Base-by-base conservation (phyloP, 108 stramenopile genomes). In the Skeletonema marinoi region DNA sequence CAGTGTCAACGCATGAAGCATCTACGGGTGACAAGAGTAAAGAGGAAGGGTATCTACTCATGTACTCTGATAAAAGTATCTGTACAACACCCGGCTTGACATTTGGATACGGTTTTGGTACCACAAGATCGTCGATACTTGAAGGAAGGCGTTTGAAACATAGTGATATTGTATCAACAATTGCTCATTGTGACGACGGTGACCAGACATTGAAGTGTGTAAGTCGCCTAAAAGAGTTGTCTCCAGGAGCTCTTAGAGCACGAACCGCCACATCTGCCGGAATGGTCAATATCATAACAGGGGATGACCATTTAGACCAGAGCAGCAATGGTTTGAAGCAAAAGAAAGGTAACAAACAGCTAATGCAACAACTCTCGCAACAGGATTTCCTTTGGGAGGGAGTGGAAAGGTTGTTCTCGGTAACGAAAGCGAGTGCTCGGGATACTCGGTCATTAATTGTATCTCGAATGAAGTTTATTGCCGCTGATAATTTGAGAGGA, bases 201-300 rank as follows among this genome's bases (percentile, higher is more conserved):
- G 51, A 33, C 32, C 29, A 48, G 11, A 54, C 69, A 39, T 30
- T 66, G 6, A 61, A 65, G 1, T 89, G 88, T 62, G 32, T 87
- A 29, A 71, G 61, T 35, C 68, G 66, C 5, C 42, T 84, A 0
- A 61, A 60, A n/a, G 48, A 71, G 7, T 60, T 82, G 17, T 32
- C 67, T 35, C 86, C 89, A 25, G 78, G 85, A 29, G 90, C 91
- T 10, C 56, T 95, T 11, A 90, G 91, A 58, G 85, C 90, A 8
- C 80, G 93, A 35, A 90, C 91, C 16, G 66, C 84, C 36, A 95
- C 93, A 13, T 87, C 86, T 42, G 90, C 93, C 8, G 93, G 93
- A 9, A 95, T 95, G 93, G 80, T 67, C 10, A 66, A 86, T 69
- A 78, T 94, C 35, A 21, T 87, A 1, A 80, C 78, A n/a, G 75